A percentile compares a stretch with the other conserved stretches of the same genome.
These are phyloP conservation scores for Clonostachys byssicola DNA, from an alignment of 2,329 filamentous ascomycete species.

Conservation along the genomic window DNA sequence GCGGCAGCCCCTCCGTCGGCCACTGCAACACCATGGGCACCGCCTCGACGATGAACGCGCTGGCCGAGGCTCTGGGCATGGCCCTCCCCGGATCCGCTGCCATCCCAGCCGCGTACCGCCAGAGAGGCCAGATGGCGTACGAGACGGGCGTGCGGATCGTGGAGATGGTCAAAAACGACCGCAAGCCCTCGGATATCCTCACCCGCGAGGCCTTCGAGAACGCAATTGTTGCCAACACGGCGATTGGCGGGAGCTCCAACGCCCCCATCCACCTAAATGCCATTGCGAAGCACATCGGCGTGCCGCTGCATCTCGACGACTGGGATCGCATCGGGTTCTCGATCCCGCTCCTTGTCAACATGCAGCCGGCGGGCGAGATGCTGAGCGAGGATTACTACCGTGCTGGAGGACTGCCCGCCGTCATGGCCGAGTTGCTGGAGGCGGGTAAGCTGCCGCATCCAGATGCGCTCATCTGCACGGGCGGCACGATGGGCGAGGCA, in stretches of 20 bases:
- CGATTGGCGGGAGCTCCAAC: conserved; percentile 53
- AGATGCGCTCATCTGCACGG: conserved; percentile 38
- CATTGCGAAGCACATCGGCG: conserved; percentile 48
- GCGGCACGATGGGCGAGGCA: conserved; percentile 36
- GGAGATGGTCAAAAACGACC: conserved; percentile 41
- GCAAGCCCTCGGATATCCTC: conserved; percentile 49
- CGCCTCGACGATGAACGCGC: conserved; percentile 46
- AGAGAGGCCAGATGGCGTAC: conserved; percentile 41
- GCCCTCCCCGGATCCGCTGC: conserved; percentile 44
- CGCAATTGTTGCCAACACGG: conserved; percentile 47
- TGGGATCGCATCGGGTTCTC: conserved; percentile 46
- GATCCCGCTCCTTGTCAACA: conserved; percentile 47
- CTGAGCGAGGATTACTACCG: conserved; percentile 50
- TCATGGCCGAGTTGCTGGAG: conserved; percentile 48
- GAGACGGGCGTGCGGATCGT: conserved; percentile 42
- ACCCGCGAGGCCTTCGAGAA: conserved; percentile 52
- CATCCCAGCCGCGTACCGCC: conserved; percentile 45
- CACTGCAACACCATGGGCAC: conserved; percentile 52
- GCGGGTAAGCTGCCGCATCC: conserved; percentile 39
- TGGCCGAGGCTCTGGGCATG: conserved; percentile 48
- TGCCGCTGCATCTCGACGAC: conserved; percentile 44
- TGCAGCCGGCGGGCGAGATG: conserved; percentile 49
- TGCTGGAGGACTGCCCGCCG: conserved; percentile 45
- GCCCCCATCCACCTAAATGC: conserved; percentile 52
- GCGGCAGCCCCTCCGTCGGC: conserved; percentile 16